Conservation (phyloP, 73 alveolate genomes). For the Tetrahymena elliotti region DNA sequence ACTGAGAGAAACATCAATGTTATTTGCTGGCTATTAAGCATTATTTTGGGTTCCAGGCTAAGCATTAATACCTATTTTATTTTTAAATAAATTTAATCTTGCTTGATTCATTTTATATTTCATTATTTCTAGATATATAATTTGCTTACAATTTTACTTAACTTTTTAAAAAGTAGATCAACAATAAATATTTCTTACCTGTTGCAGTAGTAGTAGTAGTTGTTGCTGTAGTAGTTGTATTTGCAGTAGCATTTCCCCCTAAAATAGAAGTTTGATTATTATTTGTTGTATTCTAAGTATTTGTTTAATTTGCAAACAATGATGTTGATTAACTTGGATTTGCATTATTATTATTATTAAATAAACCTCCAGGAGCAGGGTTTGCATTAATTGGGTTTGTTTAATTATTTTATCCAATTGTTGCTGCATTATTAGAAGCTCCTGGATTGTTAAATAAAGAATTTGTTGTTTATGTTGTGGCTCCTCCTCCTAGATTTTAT, state of each 20-base stretch:
- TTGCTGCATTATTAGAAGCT: not conserved
- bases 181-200: not conserved
- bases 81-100: no score
- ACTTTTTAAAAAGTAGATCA: no score
- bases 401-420: not conserved
- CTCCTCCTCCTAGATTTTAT: not conserved
- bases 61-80: not conserved
- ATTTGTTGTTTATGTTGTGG: not conserved
- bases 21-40: not conserved
- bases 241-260: not conserved
- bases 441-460: not conserved
- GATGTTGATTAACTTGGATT: no score
- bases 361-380: not conserved
- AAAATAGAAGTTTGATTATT: not conserved
- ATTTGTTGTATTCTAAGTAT: not conserved
- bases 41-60: not conserved
- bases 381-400: not conserved
- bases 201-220: not conserved
- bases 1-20: not conserved
- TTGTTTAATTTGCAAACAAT: no score
- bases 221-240: not conserved
- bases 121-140: no score
- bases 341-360: no score
- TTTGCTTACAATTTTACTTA: no score
- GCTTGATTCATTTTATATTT: no score